Conservation (phyloP, 768 basidiomycete genomes). For the Mycena kentingensis region DNA sequence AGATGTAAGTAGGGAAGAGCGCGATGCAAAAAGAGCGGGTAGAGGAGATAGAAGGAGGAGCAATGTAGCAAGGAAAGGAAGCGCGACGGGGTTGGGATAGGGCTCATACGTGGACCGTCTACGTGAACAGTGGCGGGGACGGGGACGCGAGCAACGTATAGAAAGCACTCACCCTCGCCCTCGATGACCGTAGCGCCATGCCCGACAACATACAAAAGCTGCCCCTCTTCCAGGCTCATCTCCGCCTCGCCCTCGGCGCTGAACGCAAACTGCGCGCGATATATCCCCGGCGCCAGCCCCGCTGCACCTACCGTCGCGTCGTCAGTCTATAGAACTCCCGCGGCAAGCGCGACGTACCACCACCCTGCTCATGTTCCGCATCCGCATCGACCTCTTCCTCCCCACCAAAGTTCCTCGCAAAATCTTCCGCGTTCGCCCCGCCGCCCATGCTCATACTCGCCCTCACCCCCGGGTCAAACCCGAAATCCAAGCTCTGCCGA, state of each 20-base stretch:
- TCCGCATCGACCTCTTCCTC: slow-evolving; percentile 22
- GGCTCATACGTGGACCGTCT: neutral
- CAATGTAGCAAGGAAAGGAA: neutral
- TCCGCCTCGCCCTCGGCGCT: slow-evolving; percentile 47
- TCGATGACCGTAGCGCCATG: slow-evolving; percentile 47
- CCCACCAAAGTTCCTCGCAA: slow-evolving; percentile 22
- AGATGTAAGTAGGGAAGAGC: too few relatives aligned
- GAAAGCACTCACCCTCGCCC: neutral
- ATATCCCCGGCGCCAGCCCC: slow-evolving; percentile 64
- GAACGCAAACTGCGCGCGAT: slow-evolving; percentile 67
- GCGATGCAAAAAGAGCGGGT: neutral
- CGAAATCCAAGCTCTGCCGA: slow-evolving; percentile 11
- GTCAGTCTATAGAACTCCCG: too few relatives aligned
- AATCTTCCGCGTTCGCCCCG: slow-evolving; percentile 15
- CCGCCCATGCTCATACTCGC: slow-evolving; percentile 12
- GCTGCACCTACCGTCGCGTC: too few relatives aligned
- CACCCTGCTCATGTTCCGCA: slow-evolving; percentile 28
- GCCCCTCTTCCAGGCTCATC: slow-evolving; percentile 78
- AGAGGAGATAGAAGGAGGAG: neutral
- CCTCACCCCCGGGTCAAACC: slow-evolving; percentile 5
- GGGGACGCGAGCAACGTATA: neutral
- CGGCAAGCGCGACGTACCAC: slow-evolving; percentile 28
- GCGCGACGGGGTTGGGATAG: neutral
- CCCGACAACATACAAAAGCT: slow-evolving; percentile 72
- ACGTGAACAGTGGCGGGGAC: neutral